Evolutionary conservation across 768 basidiomycete genomes (phyloP), one percentile per base, ranked within the genome.

Genomic region (Cubamyces sp.): DNA sequence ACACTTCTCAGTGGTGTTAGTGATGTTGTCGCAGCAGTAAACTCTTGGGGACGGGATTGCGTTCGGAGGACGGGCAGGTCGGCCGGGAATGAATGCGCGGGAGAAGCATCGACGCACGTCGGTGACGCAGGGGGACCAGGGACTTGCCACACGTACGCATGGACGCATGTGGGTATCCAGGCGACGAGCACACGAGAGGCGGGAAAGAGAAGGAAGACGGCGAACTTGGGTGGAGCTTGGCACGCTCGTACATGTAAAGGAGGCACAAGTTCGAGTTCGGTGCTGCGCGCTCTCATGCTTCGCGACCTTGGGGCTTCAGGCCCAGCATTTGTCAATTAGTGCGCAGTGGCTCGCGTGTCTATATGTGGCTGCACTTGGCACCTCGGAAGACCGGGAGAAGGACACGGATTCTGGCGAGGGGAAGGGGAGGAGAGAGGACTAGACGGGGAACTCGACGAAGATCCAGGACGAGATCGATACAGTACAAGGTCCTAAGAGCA

Each of bases 21-120:
- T 18, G 45, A 46, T 12, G 18, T 3, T 14, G 45, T 46, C 45
- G 34, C 34, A 34, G 34, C 34, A 34, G 34, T 11, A 34, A 34
- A 9, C 34, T 11, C 34, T 34, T 5, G 34, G 34, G 34, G 34
- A 34, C 6, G 48, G 16, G n/a, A 42, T 42, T 15, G 21, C 25
- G 23, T 34, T 30, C 57, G 57, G 49, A 49, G 26, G 57, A 28
- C 57, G 57, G 57, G 57, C 57, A 58, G 57, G 57, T 43, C 30
- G 19, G 3, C 56, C 56, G 56, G 47, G 46, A 18, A 16, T 39
- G 46, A 39, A 40, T 49, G 56, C 34, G 46, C 56, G 56, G 46
- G 47, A 21, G 42, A 30, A 18, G 21, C 41, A 19, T 3, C 25
- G 6, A 30, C 25, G 53, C 28, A 26, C 41, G 21, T 41, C 40